Evolutionary conservation across 495 filamentous ascomycete genomes (phyloP), one percentile per base, ranked within the genome.

Genomic region (Aspergillus biplanus): DNA sequence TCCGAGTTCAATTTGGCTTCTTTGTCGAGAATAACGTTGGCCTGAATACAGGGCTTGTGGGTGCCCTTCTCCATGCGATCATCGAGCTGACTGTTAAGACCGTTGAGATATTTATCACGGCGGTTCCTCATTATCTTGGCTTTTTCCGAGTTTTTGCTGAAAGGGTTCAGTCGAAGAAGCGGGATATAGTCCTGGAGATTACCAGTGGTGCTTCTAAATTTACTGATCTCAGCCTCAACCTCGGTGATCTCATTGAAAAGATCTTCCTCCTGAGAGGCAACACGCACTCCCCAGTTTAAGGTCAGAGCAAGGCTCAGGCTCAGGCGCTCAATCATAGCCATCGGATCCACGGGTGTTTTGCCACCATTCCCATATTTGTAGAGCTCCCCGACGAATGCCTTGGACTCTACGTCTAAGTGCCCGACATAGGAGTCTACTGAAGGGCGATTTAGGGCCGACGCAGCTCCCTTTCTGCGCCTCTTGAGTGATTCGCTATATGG

Each of bases 171-270:
- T 1, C 86, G 77, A 35, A 90, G 66, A 0, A 89, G 66, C 15
- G 86, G 86, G 11, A 90, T 83, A 63, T 89, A 88, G 58, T 90
- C 86, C 67, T 89, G 86, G 21, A 86, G 63, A 57, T 89, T 89
- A 13, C 85, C 84, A 0, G 85, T 85, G 12, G 86, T 88, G 39
- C 80, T 85, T 33, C 86, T 75, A 56, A 87, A 85, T 48, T 75
- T 79, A 68, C 81, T 84, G 47, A 89, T 82, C 52, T 81, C 81
- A 56, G 86, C 85, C 55, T 89, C 86, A 37, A 89, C 86, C 12
- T 84, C 71, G 9, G 84, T 86, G 64, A 90, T 89, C 67, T 90
- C 86, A 21, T 83, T 75, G 58, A 90, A 86, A 13, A 89, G 61
- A 5, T 74, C 67, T 52, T 86, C 82, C n/a, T 90, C 78, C 34